phyloP scores from a whole-genome alignment of 208 protist genomes.

The Crithidia bombi region DNA sequence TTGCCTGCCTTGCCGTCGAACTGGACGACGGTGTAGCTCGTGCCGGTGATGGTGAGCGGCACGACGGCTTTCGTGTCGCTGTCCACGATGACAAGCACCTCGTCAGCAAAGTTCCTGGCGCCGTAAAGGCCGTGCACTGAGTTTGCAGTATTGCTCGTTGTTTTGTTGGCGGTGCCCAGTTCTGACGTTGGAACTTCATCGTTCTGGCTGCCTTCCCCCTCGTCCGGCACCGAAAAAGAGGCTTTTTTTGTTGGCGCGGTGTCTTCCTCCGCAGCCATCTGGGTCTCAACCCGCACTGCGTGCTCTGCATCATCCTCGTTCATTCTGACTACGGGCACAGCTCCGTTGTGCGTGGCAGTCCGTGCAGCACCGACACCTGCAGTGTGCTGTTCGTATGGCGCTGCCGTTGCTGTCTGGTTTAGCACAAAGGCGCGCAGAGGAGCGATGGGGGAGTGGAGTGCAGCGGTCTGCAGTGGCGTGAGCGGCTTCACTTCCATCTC shows the following conservation, averaged over 20 bases:
- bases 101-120: neutral
- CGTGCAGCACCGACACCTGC: neutral
- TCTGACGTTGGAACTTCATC: no score
- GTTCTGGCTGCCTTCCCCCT: no score
- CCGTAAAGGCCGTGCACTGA: neutral
- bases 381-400: neutral
- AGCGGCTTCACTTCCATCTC: neutral
- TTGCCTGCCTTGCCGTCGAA: constrained; percentile 37
- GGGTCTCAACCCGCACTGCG: neutral
- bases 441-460: neutral
- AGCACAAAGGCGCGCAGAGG: neutral
- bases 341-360: neutral
- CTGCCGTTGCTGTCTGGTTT: neutral
- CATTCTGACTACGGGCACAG: neutral
- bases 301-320: neutral
- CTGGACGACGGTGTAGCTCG: constrained; percentile 37
- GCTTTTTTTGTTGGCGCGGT: no score
- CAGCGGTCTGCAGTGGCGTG: neutral
- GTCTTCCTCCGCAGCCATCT: neutral
- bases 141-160: no score
- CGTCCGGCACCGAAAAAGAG: no score
- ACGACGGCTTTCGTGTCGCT: constrained; percentile 9
- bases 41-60: constrained; percentile 30
- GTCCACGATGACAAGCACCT: constrained; percentile 11
- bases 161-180: no score